Evolutionary conservation across 2,329 filamentous ascomycete species (phyloP).

Genomic region (Hymenoscyphus occultus): DNA sequence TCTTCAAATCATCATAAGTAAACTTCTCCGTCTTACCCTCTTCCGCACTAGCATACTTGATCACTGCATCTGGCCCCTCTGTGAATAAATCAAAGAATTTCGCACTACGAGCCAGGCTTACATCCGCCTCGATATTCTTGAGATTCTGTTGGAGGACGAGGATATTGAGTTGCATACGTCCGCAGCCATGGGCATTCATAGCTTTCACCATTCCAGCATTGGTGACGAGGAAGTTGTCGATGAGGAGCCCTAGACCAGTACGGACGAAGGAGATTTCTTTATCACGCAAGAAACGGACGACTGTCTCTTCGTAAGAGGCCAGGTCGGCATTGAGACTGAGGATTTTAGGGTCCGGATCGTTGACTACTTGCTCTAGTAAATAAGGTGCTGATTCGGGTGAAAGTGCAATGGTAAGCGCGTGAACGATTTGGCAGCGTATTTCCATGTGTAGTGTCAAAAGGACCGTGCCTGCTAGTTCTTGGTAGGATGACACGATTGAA

Average conservation of each 20-base stretch:
- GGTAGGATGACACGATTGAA: slow-evolving; percentile 77
- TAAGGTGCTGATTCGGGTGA: slow-evolving; percentile 61
- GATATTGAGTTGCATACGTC: slow-evolving; percentile 90
- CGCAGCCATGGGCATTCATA: slow-evolving; percentile 81
- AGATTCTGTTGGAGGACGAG: slow-evolving; percentile 94
- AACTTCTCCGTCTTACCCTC: slow-evolving; percentile 46
- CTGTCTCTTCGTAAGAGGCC: slow-evolving; percentile 82
- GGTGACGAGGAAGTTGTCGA: slow-evolving; percentile 74
- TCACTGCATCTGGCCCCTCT: slow-evolving; percentile 61
- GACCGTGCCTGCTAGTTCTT: slow-evolving; percentile 73
- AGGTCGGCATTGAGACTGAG: slow-evolving; percentile 81
- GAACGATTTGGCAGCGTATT: slow-evolving; percentile 78
- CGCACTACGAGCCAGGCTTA: slow-evolving; percentile 60
- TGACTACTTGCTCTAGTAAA: slow-evolving; percentile 67
- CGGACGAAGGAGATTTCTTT: slow-evolving; percentile 74
- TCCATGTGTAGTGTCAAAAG: slow-evolving; percentile 87
- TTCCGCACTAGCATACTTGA: slow-evolving; percentile 57
- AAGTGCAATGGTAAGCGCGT: slow-evolving; percentile 66
- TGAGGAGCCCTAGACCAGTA: slow-evolving; percentile 70
- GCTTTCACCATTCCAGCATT: slow-evolving; percentile 68
- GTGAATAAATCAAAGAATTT: slow-evolving; percentile 70
- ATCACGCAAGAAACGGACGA: slow-evolving; percentile 67
- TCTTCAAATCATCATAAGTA: slow-evolving; percentile 64
- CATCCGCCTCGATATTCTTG: slow-evolving; percentile 79
- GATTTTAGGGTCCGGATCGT: slow-evolving; percentile 75